Evolutionary conservation across 805 yeast species (phyloP), one percentile per base, ranked within the genome.

Genomic region (Metschnikowia noctiluminum): DNA sequence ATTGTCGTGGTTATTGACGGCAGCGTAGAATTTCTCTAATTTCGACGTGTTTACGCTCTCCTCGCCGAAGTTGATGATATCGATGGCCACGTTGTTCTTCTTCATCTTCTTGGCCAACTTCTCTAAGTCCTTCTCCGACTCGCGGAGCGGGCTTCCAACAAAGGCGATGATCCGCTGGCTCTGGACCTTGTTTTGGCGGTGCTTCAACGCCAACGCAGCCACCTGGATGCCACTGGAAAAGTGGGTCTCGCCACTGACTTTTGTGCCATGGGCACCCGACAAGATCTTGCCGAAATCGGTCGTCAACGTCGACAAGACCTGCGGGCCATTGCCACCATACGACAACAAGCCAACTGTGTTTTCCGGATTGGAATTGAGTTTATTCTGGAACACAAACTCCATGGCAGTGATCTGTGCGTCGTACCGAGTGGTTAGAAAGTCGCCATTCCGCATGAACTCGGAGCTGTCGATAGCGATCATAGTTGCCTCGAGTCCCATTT

Each of bases 401-500:
- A 91, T 90, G 9, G 97, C 84, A 54, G 94, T 96, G 52, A 87
- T 74, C 69, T 94, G 97, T 1, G 98, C 97, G 55, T 87, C 95
- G 64, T 84, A 91, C 61, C 99, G 79, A 13, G 91, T 84, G 14
- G 95, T 82, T 35, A 87, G 78, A 62, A 85, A 94, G 67, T 94
- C 99, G 31, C 98, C 99, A 65, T 94, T 94, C 62, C 99, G 79
- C 81, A 91, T 87, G 68, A 78, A 92, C 72, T 94, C 99, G 45
- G 97, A 89, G 76, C 90, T 92, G 75, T 94, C 99, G 63, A 94
- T 80, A 62, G 90, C 89, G 54, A 94, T 80, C 87, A 94, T 91
- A 13, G 97, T 87, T 54, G 98, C 98, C 71, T 94, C 99, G 61
- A 91, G 79, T 55, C 86, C 97, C 97, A 90, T 90, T 46, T 62